These are phyloP conservation scores for Acidiella bohemica DNA, from an alignment of 495 filamentous ascomycete genomes.

Conservation along the genomic window DNA sequence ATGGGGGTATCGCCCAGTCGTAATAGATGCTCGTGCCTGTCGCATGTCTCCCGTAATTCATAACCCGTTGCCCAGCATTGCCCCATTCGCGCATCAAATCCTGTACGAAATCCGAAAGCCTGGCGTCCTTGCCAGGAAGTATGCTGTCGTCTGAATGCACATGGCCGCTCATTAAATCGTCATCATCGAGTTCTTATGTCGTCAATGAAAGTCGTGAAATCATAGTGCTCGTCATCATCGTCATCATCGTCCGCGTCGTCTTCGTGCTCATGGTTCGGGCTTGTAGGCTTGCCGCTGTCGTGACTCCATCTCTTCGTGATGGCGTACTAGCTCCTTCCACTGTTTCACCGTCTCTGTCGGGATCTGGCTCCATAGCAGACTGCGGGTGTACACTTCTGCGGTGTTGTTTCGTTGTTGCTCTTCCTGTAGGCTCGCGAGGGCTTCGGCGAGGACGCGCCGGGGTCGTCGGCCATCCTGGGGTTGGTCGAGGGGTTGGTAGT, in stretches of 20 bases:
- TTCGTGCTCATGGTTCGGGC: slow-evolving; percentile 1
- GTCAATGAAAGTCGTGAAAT: slow-evolving; percentile 5
- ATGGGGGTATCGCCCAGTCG: too few relatives aligned
- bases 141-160: not conserved
- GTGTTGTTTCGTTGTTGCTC: slow-evolving; percentile 44
- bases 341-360: slow-evolving; percentile 81
- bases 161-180: not conserved
- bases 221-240: not conserved
- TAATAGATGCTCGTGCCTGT: too few relatives aligned
- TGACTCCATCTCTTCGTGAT: slow-evolving; percentile 19
- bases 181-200: not conserved
- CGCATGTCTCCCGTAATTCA: not conserved
- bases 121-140: not conserved
- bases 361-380: slow-evolving; percentile 87
- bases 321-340: slow-evolving; percentile 73
- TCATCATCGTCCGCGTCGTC: not conserved
- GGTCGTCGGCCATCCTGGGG: slow-evolving; percentile 15
- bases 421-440: slow-evolving; percentile 56
- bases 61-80: too few relatives aligned
- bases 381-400: slow-evolving; percentile 82
- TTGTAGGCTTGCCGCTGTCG: slow-evolving; percentile 7
- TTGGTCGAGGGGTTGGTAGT: slow-evolving; percentile 32
- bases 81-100: not conserved
- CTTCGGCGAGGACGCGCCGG: slow-evolving; percentile 67
- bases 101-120: not conserved